A percentile compares a stretch with the other conserved stretches of the same genome.
Evolutionary conservation across 768 basidiomycete species (phyloP).

Genomic region (Hysterangium stoloniferum): DNA sequence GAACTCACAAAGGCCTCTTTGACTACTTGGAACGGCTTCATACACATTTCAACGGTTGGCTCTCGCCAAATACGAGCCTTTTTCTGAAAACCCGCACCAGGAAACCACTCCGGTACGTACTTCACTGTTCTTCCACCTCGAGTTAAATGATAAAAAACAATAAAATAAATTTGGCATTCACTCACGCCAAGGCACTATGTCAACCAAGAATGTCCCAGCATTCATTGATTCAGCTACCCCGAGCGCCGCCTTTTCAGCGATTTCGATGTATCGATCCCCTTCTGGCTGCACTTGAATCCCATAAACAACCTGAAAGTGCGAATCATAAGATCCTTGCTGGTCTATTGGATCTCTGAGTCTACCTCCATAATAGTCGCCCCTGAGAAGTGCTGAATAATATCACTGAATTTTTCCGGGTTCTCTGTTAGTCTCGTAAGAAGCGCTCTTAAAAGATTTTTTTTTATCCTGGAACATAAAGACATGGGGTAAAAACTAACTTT

Average conservation of each 20-base stretch:
- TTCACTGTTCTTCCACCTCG: slow-evolving; percentile 1
- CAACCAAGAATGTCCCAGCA: slow-evolving; percentile 25
- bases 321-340: not conserved
- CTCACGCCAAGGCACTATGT: slow-evolving; percentile 25
- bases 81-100: slow-evolving; percentile 4
- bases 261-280: slow-evolving; percentile 29
- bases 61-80: slow-evolving; percentile 7
- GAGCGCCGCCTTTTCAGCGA: slow-evolving; percentile 25
- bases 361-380: slow-evolving; percentile 29
- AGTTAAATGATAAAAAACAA: not conserved
- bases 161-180: not conserved
- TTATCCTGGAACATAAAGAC: not conserved
- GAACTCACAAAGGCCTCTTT: slow-evolving; percentile 29
- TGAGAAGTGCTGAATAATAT: slow-evolving; percentile 25
- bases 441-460: not conserved
- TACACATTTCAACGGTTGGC: slow-evolving; percentile 23
- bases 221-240: slow-evolving; percentile 20
- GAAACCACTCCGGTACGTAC: slow-evolving; percentile 2
- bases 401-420: slow-evolving; percentile 32
- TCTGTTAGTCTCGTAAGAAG: slow-evolving; percentile 28
- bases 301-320: slow-evolving; percentile 24
- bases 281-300: slow-evolving; percentile 30
- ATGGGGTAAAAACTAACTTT: not conserved
- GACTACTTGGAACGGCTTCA: slow-evolving; percentile 34
- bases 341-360: not conserved